Base-by-base conservation (phyloP, 805 yeast species). In the Isabelozyma heimii region DNA sequence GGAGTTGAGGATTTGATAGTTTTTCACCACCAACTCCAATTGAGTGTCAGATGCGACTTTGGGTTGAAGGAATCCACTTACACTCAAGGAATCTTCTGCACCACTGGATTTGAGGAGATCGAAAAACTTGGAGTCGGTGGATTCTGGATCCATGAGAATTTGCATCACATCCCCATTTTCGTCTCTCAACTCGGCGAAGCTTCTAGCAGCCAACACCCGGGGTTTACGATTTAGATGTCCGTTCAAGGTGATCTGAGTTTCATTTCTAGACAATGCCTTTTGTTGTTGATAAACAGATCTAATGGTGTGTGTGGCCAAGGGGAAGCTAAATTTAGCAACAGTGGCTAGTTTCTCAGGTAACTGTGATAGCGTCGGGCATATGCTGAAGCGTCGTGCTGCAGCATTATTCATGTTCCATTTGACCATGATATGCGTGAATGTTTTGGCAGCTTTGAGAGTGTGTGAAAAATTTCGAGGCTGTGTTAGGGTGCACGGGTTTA, bases 181-280 rank as follows among this genome's bases (percentile, higher is more conserved):
- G 61, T 91, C 98, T 52, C 98, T 75, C 12, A 92, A 67, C 26
- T 79, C 81, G 2, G 87, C 94, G 72, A 94, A 92, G 1, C 81
- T 76, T 44, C 89, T 70, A 46, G 82, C 83, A 3, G 92, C 84
- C 46, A 88, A 70, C 46, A 82, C 81, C 47, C 85, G 77, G 0
- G 97, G 94, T 54, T 85, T 84, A 17, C 79, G 73, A 58, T 89
- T 83, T 14, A 92, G 78, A 90, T 97, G 94, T 0, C 99, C 98
- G 53, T 89, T 82, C 7, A 92, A 54, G 0, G 77, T 73, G 2
- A 86, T 78, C 12, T 64, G 55, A 13, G 35, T 30, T 3, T 50
- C 49, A 43, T 38, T 40, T 41, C 24, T 15, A 9, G 16, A n/a
- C 20, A 37, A 27, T 5, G n/a, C 27, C 40, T 17, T 40, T 37